These are phyloP conservation scores for Pseudohyphozyma bogoriensis DNA, from an alignment of 768 basidiomycete genomes.

Conservation along the genomic window DNA sequence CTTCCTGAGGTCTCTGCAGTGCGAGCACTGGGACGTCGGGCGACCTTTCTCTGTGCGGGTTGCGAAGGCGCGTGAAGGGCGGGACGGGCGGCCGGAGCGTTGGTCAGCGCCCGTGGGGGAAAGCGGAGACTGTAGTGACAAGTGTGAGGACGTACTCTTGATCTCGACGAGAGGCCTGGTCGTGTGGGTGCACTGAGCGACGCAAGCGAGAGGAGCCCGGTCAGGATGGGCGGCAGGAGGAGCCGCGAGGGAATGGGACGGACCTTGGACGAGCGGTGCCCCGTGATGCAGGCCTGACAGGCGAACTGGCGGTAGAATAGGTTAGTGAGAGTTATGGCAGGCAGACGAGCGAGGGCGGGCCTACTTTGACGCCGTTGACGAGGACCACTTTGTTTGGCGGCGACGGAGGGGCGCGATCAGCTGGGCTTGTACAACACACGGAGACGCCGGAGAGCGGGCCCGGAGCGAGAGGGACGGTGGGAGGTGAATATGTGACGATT, in stretches of 20 bases:
- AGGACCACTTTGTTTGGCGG: conserved; percentile 1
- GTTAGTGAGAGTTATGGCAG: background rate
- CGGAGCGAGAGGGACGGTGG: no score
- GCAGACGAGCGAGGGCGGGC: background rate
- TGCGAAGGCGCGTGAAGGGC: background rate
- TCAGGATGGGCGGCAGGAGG: no score
- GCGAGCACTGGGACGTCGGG: conserved; percentile 24
- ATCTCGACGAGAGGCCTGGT: conserved; percentile 22
- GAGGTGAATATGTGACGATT: no score
- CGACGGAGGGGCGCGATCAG: no score
- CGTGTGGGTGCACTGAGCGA: conserved; percentile 18
- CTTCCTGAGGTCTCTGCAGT: conserved; percentile 23
- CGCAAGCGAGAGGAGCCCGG: no score
- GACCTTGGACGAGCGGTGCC: conserved; percentile 18
- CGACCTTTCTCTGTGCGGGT: conserved; percentile 19
- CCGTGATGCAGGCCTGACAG: conserved; percentile 24
- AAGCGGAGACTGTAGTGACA: no score
- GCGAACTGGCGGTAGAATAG: conserved; percentile 11
- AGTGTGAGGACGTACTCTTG: conserved; percentile 8
- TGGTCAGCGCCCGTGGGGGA: no score
- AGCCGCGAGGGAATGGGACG: background rate
- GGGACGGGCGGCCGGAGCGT: background rate
- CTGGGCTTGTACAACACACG: no score
- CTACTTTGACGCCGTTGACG: conserved; percentile 21
- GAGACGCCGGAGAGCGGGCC: no score